Conservation (phyloP, 352 stramenopile species). For the Globisporangium alternatum region DNA sequence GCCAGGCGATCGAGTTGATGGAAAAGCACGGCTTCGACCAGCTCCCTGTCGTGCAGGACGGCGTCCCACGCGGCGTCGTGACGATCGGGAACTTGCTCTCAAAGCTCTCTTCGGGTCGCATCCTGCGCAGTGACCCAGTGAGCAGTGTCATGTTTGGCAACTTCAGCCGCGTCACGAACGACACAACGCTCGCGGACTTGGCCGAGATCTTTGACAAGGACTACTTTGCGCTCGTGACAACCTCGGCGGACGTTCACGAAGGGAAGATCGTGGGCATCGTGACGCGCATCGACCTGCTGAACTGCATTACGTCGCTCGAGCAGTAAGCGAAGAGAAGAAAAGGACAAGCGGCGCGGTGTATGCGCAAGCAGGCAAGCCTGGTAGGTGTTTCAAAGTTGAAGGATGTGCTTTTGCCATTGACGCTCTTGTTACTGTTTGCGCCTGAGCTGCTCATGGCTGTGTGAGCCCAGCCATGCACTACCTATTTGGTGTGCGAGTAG, state of each 20-base stretch:
- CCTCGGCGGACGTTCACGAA: constrained; percentile 33
- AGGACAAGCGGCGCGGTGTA: neutral
- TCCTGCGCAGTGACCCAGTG: constrained; percentile 84
- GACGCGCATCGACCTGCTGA: constrained; percentile 95
- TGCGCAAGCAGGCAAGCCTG: neutral
- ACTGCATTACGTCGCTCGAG: constrained; percentile 82
- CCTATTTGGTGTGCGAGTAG: too few relatives aligned
- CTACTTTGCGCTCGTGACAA: constrained; percentile 94
- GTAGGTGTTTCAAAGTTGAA: neutral
- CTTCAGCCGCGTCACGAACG: constrained; percentile 93
- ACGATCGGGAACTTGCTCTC: constrained; percentile 95
- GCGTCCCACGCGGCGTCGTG: constrained; percentile 87
- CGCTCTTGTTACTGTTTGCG: neutral
- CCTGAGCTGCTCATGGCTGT: too few relatives aligned
- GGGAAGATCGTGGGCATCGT: constrained; percentile 96
- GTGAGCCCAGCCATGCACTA: too few relatives aligned
- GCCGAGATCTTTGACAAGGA: constrained; percentile 95
- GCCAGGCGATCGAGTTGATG: constrained; percentile 93
- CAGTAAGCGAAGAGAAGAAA: neutral
- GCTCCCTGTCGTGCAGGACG: constrained; percentile 69
- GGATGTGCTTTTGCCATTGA: neutral
- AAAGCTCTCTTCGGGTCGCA: constrained; percentile 87
- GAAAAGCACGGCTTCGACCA: constrained; percentile 91
- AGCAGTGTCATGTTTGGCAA: constrained; percentile 95
- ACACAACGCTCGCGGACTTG: constrained; percentile 89